Conservation (phyloP, 2,329 filamentous ascomycete species). For the Calonectria ilicicola region DNA sequence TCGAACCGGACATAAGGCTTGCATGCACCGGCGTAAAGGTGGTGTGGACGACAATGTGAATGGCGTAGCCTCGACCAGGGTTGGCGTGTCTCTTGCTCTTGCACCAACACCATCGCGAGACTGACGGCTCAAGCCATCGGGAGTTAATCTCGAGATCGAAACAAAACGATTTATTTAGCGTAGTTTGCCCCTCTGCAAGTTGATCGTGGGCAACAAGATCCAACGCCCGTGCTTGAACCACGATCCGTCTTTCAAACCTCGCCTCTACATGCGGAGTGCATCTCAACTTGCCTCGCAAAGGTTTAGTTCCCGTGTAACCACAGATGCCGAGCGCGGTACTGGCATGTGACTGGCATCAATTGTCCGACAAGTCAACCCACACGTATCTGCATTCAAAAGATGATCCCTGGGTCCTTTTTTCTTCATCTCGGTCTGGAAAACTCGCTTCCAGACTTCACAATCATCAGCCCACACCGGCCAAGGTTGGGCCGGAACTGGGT, state of each 20-base stretch:
- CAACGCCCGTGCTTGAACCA: neutral
- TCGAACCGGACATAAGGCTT: slow-evolving; percentile 5
- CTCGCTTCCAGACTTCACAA: neutral
- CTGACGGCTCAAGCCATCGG: neutral
- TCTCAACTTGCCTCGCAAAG: neutral
- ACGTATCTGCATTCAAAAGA: neutral
- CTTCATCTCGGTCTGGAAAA: neutral
- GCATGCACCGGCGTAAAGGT: neutral
- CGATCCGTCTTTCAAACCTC: neutral
- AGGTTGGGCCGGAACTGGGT: neutral
- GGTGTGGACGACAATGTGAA: neutral
- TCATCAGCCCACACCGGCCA: neutral
- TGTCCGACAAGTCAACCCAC: slow-evolving; percentile 4
- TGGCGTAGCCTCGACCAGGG: neutral
- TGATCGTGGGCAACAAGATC: neutral
- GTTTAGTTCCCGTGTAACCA: neutral
- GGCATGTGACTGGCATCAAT: neutral
- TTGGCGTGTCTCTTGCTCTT: neutral
- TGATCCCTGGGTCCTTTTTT: neutral
- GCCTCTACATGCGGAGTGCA: slow-evolving; percentile 2
- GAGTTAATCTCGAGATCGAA: neutral
- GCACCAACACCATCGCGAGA: slow-evolving; percentile 2
- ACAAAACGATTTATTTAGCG: neutral
- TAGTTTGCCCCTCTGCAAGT: neutral
- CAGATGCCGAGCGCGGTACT: neutral